phyloP scores from a whole-genome alignment of 441 rosid genomes.

The Populus tomentosa region DNA sequence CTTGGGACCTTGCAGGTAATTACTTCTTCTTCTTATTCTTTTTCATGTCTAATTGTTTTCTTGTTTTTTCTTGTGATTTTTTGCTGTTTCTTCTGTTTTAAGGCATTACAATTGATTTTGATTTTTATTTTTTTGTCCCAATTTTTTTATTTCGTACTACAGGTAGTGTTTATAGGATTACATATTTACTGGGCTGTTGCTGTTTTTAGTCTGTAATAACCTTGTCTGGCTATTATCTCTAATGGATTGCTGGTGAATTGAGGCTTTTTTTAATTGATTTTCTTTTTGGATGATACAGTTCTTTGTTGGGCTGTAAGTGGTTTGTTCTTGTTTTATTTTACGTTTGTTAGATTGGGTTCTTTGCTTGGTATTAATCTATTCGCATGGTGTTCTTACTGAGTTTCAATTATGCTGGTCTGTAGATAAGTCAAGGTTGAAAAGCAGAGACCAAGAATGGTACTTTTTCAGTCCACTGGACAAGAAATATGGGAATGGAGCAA shows the following conservation, averaged over 20 bases:
- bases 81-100: background rate
- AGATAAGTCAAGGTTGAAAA: conserved; percentile 73
- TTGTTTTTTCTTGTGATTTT: background rate
- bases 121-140: background rate
- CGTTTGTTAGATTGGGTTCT: background rate
- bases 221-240: background rate
- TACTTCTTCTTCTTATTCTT: background rate
- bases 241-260: background rate
- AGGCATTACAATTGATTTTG: background rate
- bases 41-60: background rate
- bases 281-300: background rate
- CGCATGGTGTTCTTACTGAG: background rate
- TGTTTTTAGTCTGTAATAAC: background rate
- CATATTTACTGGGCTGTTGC: background rate
- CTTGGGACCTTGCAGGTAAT: conserved; percentile 80
- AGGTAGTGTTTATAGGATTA: background rate
- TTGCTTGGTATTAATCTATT: background rate
- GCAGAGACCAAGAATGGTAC: conserved; percentile 94
- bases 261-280: background rate
- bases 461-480: conserved; percentile 76
- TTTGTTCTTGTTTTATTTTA: background rate
- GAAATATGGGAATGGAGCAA: conserved; percentile 82
- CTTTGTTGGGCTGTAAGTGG: background rate
- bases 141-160: background rate
- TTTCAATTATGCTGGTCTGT: conserved; percentile 14